Evolutionary conservation across 2,329 filamentous ascomycete species (phyloP).

Genomic region (Metarhizium rileyi): DNA sequence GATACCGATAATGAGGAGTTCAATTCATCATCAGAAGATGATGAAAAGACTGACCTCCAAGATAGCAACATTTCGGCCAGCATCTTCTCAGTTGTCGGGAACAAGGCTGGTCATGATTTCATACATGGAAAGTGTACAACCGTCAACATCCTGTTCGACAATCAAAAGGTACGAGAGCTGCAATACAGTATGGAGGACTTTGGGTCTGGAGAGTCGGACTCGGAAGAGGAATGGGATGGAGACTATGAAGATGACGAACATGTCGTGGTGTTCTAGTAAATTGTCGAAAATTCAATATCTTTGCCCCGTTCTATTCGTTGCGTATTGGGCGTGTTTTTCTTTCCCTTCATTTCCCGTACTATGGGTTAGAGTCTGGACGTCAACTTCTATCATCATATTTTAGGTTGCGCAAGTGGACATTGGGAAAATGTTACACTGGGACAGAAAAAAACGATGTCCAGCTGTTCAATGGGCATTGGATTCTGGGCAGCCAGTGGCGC

Average conservation of each 20-base stretch:
- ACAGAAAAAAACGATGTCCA: too few relatives aligned
- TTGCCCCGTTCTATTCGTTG: neutral
- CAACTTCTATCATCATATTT: too few relatives aligned
- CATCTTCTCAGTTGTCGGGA: neutral
- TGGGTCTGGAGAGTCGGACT: conserved; percentile 44
- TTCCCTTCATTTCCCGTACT: too few relatives aligned
- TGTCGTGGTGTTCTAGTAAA: conserved; percentile 18
- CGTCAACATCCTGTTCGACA: conserved; percentile 66
- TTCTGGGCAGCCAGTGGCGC: too few relatives aligned
- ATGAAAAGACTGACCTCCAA: conserved; percentile 6
- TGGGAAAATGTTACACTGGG: too few relatives aligned
- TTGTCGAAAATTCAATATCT: neutral
- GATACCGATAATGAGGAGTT: conserved; percentile 36
- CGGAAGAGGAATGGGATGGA: conserved; percentile 49
- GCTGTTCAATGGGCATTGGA: too few relatives aligned
- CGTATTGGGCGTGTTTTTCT: too few relatives aligned
- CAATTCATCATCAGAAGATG: conserved; percentile 14
- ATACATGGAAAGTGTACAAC: conserved; percentile 62
- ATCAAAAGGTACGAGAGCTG: conserved; percentile 59
- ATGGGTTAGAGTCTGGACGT: too few relatives aligned
- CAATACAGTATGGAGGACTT: conserved; percentile 67
- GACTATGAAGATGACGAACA: conserved; percentile 41
- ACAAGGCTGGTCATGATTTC: conserved; percentile 16
- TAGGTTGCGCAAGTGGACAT: too few relatives aligned
- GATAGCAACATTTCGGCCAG: neutral